Base-by-base conservation (phyloP, 2,329 filamentous ascomycete species). In the Metarhizium sp. region DNA sequence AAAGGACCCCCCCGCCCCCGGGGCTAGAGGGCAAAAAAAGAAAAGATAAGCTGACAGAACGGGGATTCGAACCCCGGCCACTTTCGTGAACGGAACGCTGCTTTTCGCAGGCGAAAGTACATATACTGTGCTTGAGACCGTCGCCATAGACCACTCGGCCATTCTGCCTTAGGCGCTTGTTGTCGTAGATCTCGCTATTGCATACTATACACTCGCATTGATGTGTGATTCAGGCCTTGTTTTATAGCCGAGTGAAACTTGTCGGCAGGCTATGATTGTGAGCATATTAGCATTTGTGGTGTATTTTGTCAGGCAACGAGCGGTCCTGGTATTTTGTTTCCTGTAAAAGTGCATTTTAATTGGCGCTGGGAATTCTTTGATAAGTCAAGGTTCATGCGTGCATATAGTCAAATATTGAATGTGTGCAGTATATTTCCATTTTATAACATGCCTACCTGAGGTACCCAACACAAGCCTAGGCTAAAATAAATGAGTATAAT, bases 21-120 rank as follows among this genome's bases (percentile, higher is more conserved):
- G 42, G 20, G 20, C 20, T 20, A 42, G 55, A 58, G 55, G 52
- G 51, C 47, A 50, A 51, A 57, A 55, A 54, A 55, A 54, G 52
- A 57, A 59, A 20, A 25, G 2, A 45, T 48, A 45, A 48, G 42
- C 50, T 57, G 60, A 61, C 59, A 61, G 59, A 59, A 57, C 57
- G 58, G 60, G 60, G 60, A 62, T 61, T 62, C 60, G 60, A 62
- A 62, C 60, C 60, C 60, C 58, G 57, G 60, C 60, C 60, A 62
- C 60, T 62, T 61, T 60, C 60, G 60, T 62, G 60, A 62, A 59
- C 58, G 60, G 60, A 61, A 61, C 57, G 57, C 59, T 60, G 52
- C 58, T 59, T 60, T 57, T 30, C 36, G 50, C 56, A 57, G n/a
- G 50, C 55, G 57, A 57, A 59, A 60, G 58, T 52, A 48, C 57